Evolutionary conservation across 306 rosid genomes (phyloP).

Genomic region (Calophaca sinica): DNA sequence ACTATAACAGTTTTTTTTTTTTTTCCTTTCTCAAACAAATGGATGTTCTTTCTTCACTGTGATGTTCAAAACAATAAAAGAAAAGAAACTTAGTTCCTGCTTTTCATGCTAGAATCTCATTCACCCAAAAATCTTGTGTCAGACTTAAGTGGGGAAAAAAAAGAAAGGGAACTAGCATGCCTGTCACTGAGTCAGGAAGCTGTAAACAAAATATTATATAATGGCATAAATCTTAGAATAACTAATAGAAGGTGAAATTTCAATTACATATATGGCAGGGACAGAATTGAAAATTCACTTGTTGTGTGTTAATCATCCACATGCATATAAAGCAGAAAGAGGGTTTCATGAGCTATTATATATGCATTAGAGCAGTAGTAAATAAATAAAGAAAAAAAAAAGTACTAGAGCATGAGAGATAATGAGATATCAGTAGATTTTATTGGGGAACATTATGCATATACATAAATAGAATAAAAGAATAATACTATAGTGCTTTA

Average conservation of each 20-base stretch:
- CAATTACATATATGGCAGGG: constrained; percentile 39
- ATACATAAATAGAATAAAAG: constrained; percentile 34
- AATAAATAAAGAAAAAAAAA: constrained; percentile 40
- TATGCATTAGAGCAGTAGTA: constrained; percentile 38
- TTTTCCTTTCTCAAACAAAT: no score
- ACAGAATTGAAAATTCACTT: constrained; percentile 57
- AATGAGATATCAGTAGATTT: constrained; percentile 49
- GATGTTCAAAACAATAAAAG: constrained; percentile 62
- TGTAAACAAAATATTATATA: constrained; percentile 55
- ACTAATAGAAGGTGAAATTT: constrained; percentile 43
- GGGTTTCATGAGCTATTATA: constrained; percentile 41
- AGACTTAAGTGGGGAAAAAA: constrained; percentile 45
- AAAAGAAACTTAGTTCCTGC: constrained; percentile 51
- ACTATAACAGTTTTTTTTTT: constrained; percentile 42
- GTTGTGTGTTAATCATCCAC: constrained; percentile 25
- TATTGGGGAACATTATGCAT: constrained; percentile 32
- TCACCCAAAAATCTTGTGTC: constrained; percentile 66
- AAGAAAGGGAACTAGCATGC: constrained; percentile 74
- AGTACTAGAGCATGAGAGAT: constrained; percentile 1
- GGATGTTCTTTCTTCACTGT: constrained; percentile 49
- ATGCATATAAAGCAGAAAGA: constrained; percentile 50
- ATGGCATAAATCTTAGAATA: constrained; percentile 26
- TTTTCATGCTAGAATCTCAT: constrained; percentile 75
- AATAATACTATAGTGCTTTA: constrained; percentile 31
- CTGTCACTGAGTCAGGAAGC: constrained; percentile 68